phyloP scores from a whole-genome alignment of 441 rosid species.

The California macrophylla region DNA sequence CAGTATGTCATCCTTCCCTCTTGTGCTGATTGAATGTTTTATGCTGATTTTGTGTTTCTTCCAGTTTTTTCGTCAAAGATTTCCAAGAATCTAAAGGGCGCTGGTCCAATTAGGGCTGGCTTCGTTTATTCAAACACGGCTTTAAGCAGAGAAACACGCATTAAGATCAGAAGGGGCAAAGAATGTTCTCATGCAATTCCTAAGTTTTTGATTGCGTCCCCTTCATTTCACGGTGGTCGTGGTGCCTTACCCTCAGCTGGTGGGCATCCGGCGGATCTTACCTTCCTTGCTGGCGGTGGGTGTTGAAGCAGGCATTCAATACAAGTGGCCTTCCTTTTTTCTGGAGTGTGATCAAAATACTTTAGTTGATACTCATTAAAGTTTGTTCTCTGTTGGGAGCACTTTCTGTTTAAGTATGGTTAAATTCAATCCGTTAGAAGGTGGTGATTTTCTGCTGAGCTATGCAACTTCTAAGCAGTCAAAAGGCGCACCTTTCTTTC shows the following conservation, averaged over 20 bases:
- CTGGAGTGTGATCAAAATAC: conserved; percentile 9
- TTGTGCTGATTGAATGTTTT: neutral
- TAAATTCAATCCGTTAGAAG: conserved; percentile 22
- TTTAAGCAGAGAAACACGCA: conserved; percentile 19
- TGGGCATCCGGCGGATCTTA: conserved; percentile 45
- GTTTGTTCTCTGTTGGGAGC: conserved; percentile 9
- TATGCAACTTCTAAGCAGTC: conserved; percentile 19
- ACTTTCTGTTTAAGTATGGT: conserved; percentile 25
- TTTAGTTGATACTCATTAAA: conserved; percentile 5
- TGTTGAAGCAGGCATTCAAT: conserved; percentile 19
- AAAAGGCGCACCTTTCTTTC: conserved; percentile 16
- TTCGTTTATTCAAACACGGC: conserved; percentile 27
- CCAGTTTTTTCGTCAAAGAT: conserved; percentile 12
- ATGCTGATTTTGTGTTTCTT: neutral
- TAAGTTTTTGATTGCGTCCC: conserved; percentile 34
- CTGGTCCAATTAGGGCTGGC: conserved; percentile 30
- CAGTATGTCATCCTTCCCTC: neutral
- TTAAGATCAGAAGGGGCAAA: conserved; percentile 20
- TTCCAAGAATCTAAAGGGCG: conserved; percentile 12
- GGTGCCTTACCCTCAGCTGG: conserved; percentile 45
- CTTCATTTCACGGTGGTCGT: conserved; percentile 40
- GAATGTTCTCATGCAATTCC: conserved; percentile 18
- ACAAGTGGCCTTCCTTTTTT: conserved; percentile 2
- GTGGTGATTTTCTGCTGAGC: conserved; percentile 11
- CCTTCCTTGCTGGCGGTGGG: conserved; percentile 40